Evolutionary conservation across 2,329 filamentous ascomycete genomes (phyloP).

Genomic region (Ceratocystis lukuohia): DNA sequence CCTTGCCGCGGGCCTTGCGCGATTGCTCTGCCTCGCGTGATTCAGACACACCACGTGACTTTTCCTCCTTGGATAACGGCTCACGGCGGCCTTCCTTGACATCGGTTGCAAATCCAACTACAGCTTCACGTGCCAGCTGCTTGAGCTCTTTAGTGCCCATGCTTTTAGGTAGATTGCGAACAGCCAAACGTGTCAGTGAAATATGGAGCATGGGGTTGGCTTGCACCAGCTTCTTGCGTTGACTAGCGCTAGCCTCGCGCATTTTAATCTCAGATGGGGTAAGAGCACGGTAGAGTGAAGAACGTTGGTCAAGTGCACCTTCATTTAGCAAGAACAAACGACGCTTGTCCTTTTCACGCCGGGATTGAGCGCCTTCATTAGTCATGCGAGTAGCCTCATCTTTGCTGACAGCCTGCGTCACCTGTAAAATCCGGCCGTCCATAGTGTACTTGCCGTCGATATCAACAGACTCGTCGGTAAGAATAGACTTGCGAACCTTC

Average conservation of each 20-base stretch:
- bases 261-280: constrained; percentile 71
- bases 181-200: constrained; percentile 74
- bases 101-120: constrained; percentile 86
- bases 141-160: constrained; percentile 81
- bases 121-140: constrained; percentile 75
- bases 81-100: constrained; percentile 65
- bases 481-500: constrained; percentile 61
- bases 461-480: constrained; percentile 76
- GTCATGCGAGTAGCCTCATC: constrained; percentile 64
- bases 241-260: constrained; percentile 72
- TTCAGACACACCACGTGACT: constrained; percentile 61
- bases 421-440: constrained; percentile 72
- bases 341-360: constrained; percentile 71
- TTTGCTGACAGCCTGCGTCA: constrained; percentile 75
- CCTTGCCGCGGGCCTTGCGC: constrained; percentile 68
- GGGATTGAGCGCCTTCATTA: constrained; percentile 49
- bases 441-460: constrained; percentile 76
- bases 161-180: constrained; percentile 80
- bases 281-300: constrained; percentile 62
- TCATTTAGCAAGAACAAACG: constrained; percentile 78
- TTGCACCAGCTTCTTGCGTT: constrained; percentile 82
- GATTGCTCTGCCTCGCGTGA: constrained; percentile 68
- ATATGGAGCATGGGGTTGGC: constrained; percentile 80
- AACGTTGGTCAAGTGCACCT: constrained; percentile 66
- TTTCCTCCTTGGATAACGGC: constrained; percentile 80